Conservation (phyloP, 192 early-diverging fungal species). For the Rhizophagus clarus region DNA sequence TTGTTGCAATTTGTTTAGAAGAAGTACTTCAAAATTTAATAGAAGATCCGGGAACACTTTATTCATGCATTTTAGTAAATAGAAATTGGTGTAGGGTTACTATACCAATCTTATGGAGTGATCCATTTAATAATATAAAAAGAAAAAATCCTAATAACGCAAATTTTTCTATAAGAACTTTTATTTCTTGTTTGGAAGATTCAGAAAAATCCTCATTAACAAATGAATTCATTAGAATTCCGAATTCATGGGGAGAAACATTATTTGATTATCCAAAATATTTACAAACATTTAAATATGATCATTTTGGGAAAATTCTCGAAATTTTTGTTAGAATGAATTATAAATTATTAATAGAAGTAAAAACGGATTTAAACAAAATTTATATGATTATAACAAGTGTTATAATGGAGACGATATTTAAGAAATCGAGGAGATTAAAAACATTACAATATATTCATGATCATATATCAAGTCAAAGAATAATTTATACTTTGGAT, state of each 20-base stretch:
- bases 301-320: neutral
- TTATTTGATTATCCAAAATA: neutral
- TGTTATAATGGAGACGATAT: neutral
- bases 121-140: neutral
- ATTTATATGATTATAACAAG: neutral
- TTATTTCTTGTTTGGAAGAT: neutral
- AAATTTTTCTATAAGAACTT: neutral
- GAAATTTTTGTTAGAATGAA: neutral
- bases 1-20: neutral
- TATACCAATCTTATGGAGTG: neutral
- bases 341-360: neutral
- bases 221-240: neutral
- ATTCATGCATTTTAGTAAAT: slow-evolving; percentile 16
- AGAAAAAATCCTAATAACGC: neutral
- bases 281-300: neutral
- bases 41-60: neutral
- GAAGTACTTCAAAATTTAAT: neutral
- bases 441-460: neutral
- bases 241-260: neutral
- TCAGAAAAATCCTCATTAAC: neutral
- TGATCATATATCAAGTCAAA: neutral
- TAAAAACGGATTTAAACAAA: neutral
- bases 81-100: neutral
- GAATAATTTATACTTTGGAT: neutral
- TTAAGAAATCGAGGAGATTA: neutral